Evolutionary conservation across 345 rosid species (phyloP).

Genomic region (Heritiera fomes): DNA sequence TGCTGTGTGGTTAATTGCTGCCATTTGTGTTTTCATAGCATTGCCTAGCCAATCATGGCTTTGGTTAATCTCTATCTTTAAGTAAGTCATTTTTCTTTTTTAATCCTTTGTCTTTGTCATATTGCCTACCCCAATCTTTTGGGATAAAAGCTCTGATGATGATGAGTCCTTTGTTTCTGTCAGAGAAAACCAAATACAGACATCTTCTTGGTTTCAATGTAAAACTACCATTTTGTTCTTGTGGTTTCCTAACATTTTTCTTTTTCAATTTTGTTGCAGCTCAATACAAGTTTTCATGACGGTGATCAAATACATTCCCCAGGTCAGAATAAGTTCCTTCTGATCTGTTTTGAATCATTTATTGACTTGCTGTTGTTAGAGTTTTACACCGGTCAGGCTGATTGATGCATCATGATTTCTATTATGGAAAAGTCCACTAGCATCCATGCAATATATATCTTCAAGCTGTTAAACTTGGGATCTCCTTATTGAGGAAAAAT

Average conservation of each 20-base stretch:
- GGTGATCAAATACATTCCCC: conserved; percentile 79
- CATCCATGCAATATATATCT: not conserved
- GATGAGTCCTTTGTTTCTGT: not conserved
- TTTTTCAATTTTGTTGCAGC: conserved; percentile 45
- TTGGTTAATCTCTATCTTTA: conserved; percentile 76
- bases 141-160: no score
- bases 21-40: conserved; percentile 73
- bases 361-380: not conserved
- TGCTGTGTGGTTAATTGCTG: conserved; percentile 59
- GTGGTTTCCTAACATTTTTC: no score
- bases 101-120: not conserved
- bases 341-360: not conserved
- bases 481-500: not conserved
- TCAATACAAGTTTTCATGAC: conserved; percentile 87
- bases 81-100: conserved; percentile 48
- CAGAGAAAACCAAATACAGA: not conserved
- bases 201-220: not conserved
- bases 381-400: not conserved
- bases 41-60: conserved; percentile 77
- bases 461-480: not conserved
- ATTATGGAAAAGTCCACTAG: not conserved
- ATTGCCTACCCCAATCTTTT: no score
- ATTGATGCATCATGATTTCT: conserved; percentile 9
- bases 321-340: conserved; percentile 47
- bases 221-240: not conserved